phyloP scores from a whole-genome alignment of 768 basidiomycete species.

The Kwoniella dejecticola region DNA sequence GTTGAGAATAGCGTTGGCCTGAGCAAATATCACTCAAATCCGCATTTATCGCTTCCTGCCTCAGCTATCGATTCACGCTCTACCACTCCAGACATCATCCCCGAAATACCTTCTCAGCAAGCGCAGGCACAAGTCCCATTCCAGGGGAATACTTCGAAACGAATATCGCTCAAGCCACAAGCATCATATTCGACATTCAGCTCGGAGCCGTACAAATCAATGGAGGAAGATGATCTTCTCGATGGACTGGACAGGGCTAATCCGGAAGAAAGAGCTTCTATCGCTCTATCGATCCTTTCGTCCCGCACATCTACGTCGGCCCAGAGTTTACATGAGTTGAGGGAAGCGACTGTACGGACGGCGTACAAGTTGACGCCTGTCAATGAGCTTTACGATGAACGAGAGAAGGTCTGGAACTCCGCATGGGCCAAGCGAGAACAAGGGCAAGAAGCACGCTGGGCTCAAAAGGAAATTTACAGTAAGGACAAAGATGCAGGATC shows the following conservation, averaged over 20 bases:
- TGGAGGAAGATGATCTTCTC: not conserved
- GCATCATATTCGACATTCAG: conserved; percentile 5
- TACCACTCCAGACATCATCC: not conserved
- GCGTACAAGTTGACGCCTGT: conserved; percentile 9
- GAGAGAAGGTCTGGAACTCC: not conserved
- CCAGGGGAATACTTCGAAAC: no score
- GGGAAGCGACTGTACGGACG: conserved; percentile 17
- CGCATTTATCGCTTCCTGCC: conserved; percentile 11
- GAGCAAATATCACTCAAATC: conserved; percentile 8
- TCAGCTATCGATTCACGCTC: conserved; percentile 13
- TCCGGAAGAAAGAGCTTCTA: conserved; percentile 18
- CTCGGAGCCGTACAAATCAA: not conserved
- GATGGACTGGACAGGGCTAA: conserved; percentile 8
- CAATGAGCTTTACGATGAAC: not conserved
- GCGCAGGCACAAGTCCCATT: no score
- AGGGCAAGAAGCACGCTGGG: no score
- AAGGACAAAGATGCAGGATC: no score
- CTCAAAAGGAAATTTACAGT: no score
- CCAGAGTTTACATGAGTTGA: conserved; percentile 16
- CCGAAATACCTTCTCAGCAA: not conserved
- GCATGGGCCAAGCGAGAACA: not conserved
- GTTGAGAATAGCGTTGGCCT: not conserved
- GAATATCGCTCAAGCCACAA: not conserved
- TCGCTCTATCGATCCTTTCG: conserved; percentile 18
- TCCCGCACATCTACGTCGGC: not conserved